Percentiles rank a stretch among this genome's conserved stretches.
These are phyloP conservation scores for Acmispon strigosus DNA, from an alignment of 306 rosid genomes.

Conservation along the genomic window DNA sequence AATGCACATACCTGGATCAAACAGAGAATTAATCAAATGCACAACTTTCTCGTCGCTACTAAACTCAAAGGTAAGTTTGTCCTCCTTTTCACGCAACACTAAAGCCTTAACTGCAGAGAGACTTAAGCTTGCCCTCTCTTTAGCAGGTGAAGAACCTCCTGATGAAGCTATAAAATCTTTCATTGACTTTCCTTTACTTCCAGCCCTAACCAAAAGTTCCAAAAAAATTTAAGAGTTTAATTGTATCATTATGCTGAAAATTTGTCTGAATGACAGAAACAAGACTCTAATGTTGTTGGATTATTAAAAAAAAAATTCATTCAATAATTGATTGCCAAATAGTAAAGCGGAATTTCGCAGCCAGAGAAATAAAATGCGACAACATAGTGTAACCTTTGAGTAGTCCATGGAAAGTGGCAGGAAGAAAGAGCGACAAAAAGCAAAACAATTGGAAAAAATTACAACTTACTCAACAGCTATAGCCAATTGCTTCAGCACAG, in stretches of 20 bases:
- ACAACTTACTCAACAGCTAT: conserved; percentile 80
- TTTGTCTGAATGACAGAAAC: conserved; percentile 15
- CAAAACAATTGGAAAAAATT: conserved; percentile 13
- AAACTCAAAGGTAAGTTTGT: conserved; percentile 54
- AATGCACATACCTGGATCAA: conserved; percentile 73
- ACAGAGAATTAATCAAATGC: conserved; percentile 56
- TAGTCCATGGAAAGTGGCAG: conserved; percentile 6
- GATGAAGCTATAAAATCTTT: conserved; percentile 62
- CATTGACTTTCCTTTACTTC: conserved; percentile 69
- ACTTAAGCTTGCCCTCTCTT: conserved; percentile 70
- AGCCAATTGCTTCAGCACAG: conserved; percentile 82
- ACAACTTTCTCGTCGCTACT: conserved; percentile 54
- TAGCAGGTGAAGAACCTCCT: conserved; percentile 61
- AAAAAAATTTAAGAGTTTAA: conserved; percentile 16
- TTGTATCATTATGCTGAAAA: conserved; percentile 3
- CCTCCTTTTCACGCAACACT: conserved; percentile 84
- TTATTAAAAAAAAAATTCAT: background rate
- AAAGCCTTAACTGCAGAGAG: conserved; percentile 77
- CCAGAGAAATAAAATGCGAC: background rate
- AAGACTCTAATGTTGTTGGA: background rate
- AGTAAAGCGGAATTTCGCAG: background rate
- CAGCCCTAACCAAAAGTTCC: conserved; percentile 57
- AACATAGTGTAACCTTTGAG: background rate
- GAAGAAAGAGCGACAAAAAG: conserved; percentile 9
- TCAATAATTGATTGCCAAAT: background rate